Percentiles rank a stretch among this genome's conserved stretches.
phyloP scores from a whole-genome alignment of 2,329 filamentous ascomycete species.

The Paraphoma chrysanthemicola region DNA sequence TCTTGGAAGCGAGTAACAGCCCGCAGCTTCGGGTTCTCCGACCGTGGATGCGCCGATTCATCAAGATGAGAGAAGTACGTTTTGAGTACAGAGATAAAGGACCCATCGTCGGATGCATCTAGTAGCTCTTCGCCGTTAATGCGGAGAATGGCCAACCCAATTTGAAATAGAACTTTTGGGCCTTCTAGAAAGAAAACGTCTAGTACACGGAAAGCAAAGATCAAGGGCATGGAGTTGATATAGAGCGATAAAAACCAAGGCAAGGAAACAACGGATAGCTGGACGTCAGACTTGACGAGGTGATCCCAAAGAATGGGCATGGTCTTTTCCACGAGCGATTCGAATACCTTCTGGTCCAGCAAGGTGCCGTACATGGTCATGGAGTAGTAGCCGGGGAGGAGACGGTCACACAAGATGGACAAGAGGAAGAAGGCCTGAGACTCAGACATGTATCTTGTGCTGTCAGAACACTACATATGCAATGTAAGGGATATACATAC shows the following conservation, averaged over 20 bases:
- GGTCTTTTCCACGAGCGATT: slow-evolving; percentile 96
- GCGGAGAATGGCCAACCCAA: slow-evolving; percentile 92
- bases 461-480: slow-evolving; percentile 32
- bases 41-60: slow-evolving; percentile 94
- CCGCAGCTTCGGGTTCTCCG: slow-evolving; percentile 91
- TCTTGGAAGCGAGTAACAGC: slow-evolving; percentile 97
- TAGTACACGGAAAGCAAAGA: slow-evolving; percentile 94
- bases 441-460: slow-evolving; percentile 85
- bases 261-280: slow-evolving; percentile 94
- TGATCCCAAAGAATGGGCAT: slow-evolving; percentile 99
- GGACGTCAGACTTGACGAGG: slow-evolving; percentile 94
- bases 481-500: slow-evolving; percentile 51
- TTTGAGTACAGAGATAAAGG: slow-evolving; percentile 96
- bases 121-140: slow-evolving; percentile 97
- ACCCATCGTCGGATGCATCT: slow-evolving; percentile 91
- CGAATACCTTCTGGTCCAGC: slow-evolving; percentile 95
- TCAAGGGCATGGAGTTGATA: slow-evolving; percentile 98
- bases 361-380: slow-evolving; percentile 99
- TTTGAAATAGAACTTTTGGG: slow-evolving; percentile 95
- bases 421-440: slow-evolving; percentile 93
- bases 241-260: slow-evolving; percentile 98
- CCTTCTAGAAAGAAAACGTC: slow-evolving; percentile 99
- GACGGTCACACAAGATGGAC: slow-evolving; percentile 87
- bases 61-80: slow-evolving; percentile 92
- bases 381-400: slow-evolving; percentile 96